Conservation (phyloP, 1,284 basidiomycete species). For the Apiotrichum sp. region DNA sequence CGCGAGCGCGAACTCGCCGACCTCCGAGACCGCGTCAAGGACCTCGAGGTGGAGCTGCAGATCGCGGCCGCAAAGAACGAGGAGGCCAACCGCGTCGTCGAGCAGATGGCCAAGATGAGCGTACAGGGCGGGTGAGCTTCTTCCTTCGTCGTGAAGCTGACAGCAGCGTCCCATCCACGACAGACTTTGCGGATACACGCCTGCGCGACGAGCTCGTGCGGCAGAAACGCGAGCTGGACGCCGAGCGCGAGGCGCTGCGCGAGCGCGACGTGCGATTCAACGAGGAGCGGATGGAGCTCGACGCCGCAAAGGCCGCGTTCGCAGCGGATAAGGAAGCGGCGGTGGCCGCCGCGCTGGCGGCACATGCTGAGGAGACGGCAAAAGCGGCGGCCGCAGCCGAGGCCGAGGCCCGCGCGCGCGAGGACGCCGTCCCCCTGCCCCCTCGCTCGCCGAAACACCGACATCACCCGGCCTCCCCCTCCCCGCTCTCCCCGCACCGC, state of each 20-base stretch:
- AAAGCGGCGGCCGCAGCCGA: conserved; percentile 50
- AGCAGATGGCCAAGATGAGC: conserved; percentile 31
- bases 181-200: conserved; percentile 19
- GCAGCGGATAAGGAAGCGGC: conserved; percentile 57
- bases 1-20: conserved; percentile 23
- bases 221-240: conserved; percentile 52
- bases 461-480: conserved; percentile 25
- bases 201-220: conserved; percentile 24
- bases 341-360: conserved; percentile 17
- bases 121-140: conserved; percentile 22
- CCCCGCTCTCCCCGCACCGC: conserved; percentile 33
- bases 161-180: conserved; percentile 9
- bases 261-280: conserved; percentile 59
- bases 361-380: conserved; percentile 32
- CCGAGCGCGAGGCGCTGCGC: conserved; percentile 61
- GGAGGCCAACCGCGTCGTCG: conserved; percentile 33
- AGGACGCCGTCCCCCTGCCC: neutral
- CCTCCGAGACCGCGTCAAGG: conserved; percentile 38
- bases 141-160: conserved; percentile 5
- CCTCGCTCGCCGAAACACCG: conserved; percentile 6
- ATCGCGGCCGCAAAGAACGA: conserved; percentile 34
- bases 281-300: conserved; percentile 52
- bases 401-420: neutral
- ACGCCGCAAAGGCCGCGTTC: conserved; percentile 55
- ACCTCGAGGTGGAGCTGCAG: conserved; percentile 40